A percentile compares a stretch with the other conserved stretches of the same genome.
These are phyloP conservation scores for Stachybotrys echinatus DNA, from an alignment of 2,329 filamentous ascomycete species.

Conservation along the genomic window DNA sequence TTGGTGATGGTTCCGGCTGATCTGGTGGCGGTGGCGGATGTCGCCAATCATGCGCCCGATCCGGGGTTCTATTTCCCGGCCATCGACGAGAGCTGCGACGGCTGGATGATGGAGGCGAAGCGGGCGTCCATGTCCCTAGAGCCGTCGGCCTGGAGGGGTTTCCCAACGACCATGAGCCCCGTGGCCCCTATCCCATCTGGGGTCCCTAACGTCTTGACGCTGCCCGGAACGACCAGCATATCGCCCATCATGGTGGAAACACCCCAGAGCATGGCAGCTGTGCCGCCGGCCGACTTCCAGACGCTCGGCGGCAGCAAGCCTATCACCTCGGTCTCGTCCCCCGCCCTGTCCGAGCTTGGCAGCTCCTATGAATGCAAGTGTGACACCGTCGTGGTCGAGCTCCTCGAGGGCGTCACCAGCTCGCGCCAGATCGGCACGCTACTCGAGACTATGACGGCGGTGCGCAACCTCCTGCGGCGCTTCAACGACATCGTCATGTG, in stretches of 20 bases:
- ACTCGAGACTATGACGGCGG: neutral
- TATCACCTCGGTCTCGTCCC: neutral
- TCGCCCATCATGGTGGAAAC: neutral
- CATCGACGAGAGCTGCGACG: neutral
- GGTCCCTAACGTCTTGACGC: neutral
- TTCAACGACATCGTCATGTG: neutral
- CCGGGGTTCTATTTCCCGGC: neutral
- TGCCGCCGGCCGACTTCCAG: neutral
- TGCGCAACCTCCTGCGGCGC: neutral
- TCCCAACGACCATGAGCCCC: neutral
- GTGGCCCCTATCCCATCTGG: neutral
- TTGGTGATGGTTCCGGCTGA: neutral
- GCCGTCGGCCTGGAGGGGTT: neutral
- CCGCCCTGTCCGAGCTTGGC: neutral
- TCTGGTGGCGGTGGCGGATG: neutral
- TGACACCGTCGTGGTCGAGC: neutral
- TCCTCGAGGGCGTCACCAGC: neutral
- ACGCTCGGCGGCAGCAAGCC: neutral
- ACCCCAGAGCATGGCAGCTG: neutral
- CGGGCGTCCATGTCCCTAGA: neutral
- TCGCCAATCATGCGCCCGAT: neutral
- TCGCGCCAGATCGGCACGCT: neutral
- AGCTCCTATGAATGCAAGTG: neutral
- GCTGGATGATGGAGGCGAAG: neutral
- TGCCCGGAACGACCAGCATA: neutral